Base-by-base conservation (phyloP, 768 basidiomycete species). In the Russula emetica region DNA sequence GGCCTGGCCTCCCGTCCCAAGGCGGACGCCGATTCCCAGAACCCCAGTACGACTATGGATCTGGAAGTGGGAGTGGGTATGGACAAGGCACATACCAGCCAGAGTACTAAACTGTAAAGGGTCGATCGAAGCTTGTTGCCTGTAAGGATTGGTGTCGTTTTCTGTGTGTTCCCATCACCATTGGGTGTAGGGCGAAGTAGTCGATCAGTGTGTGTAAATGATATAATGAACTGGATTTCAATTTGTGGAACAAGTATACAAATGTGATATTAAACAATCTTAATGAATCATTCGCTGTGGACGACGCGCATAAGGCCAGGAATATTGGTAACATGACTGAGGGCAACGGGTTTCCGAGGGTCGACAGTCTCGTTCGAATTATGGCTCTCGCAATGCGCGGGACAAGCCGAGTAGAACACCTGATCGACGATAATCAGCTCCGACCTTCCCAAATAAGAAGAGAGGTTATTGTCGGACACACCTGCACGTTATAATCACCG, bases 281-380 rank as follows among this genome's bases (percentile, higher is more conserved):
- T 36, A 13, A 36, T 3, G 10, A 28, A 20, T 53, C 69, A 68
- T 44, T 67, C 55, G 30, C 85, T 78, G 53, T 75, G 76, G 55
- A 85, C 28, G 71, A 90, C 82, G 44, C 86, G 90, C 90, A 91
- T 92, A 34, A 90, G 78, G 10, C 89, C 90, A 2, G 86, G 85
- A 7, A 91, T 79, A 66, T 81, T 79, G 67, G 76, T 80, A 55
- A 81, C 83, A 63, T 81, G 79, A 62, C 87, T 82, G 53, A 89
- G 71, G 1, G 83, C 82, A 28, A 90, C 82, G 1, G 87, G 87
- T 28, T 77, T 78, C 69, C 80, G 80, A 16, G 87, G 83, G 72
- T 91, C 87, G 3, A 76, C 44, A 14, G 14, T 13, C 40, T 32
- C 42, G 28, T 57, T 30, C 42, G 26, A n/a, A 28, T 36, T 73